Conservation (phyloP, 148 eudicot species). For the Silene latifolia region DNA sequence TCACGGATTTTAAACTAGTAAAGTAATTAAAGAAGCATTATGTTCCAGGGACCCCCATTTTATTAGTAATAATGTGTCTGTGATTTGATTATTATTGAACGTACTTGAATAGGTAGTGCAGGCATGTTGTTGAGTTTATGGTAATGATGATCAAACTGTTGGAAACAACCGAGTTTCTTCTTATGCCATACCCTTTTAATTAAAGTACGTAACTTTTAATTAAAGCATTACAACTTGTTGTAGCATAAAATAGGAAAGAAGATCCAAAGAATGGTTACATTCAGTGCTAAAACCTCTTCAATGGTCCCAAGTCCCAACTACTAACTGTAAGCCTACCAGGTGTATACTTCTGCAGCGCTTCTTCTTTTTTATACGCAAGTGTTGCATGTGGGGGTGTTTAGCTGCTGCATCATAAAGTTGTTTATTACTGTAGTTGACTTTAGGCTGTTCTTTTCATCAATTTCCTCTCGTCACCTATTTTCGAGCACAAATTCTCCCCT, state of each 20-base stretch:
- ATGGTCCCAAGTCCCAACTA: constrained; percentile 38
- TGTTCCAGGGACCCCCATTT: neutral
- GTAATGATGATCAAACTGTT: constrained; percentile 23
- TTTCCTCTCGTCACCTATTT: neutral
- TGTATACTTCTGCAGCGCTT: neutral
- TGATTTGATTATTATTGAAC: constrained; percentile 12
- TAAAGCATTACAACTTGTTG: neutral
- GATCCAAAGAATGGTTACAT: neutral
- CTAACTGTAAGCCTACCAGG: constrained; percentile 14
- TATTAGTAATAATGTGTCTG: constrained; percentile 3
- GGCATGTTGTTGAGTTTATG: constrained; percentile 4
- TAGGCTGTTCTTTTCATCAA: neutral
- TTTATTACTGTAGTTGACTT: neutral
- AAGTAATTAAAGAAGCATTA: too few species aligned
- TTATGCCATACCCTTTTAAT: constrained; percentile 13
- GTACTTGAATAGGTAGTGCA: constrained; percentile 16
- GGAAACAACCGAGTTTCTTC: constrained; percentile 3
- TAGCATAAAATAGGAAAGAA: neutral
- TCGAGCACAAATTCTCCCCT: too few species aligned
- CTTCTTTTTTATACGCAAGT: constrained; percentile 9
- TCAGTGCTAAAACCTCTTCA: constrained; percentile 2
- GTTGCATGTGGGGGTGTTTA: constrained; percentile 18
- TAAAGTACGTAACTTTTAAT: neutral
- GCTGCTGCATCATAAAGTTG: constrained; percentile 5
- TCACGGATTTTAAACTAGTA: too few species aligned